Percentiles rank a stretch among this genome's conserved stretches.
Evolutionary conservation across 2,329 filamentous ascomycete species (phyloP).

Genomic region (Stemphylium vesicarium): DNA sequence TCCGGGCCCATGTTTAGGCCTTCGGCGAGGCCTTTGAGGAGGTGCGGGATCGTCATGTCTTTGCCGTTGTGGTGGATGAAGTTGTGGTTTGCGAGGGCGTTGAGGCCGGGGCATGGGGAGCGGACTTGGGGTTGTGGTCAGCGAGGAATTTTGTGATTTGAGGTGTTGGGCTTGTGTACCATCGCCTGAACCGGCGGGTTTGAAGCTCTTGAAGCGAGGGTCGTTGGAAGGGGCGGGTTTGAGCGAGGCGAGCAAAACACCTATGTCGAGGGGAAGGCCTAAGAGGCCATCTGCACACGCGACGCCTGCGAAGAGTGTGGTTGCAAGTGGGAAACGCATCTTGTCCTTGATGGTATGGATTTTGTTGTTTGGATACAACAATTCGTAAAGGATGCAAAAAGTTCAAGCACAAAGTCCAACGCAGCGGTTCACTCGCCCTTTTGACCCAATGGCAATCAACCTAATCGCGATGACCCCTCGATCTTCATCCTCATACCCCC

Average conservation of each 20-base stretch:
- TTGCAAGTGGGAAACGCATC: neutral
- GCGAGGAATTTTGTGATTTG: neutral
- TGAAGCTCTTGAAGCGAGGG: slow-evolving; percentile 18
- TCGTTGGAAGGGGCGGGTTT: slow-evolving; percentile 17
- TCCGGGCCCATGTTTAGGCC: slow-evolving; percentile 27
- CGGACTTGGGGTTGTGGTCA: slow-evolving; percentile 10
- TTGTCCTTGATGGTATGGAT: neutral
- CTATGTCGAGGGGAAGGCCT: slow-evolving; percentile 16
- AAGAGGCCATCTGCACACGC: slow-evolving; percentile 10
- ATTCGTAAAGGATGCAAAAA: neutral
- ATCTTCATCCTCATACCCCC: neutral
- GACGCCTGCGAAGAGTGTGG: neutral
- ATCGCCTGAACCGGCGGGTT: slow-evolving; percentile 17
- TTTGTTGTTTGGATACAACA: neutral
- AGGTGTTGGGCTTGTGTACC: neutral
- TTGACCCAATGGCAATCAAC: too few relatives aligned
- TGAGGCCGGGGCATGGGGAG: slow-evolving; percentile 24
- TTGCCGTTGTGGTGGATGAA: slow-evolving; percentile 24
- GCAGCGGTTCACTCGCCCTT: neutral
- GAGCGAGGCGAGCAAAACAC: slow-evolving; percentile 11
- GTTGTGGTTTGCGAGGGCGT: slow-evolving; percentile 26
- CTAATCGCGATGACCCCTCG: too few relatives aligned
- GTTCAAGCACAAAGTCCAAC: neutral
- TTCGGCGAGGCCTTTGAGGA: slow-evolving; percentile 22
- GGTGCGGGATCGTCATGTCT: slow-evolving; percentile 22